A percentile compares a stretch with the other conserved stretches of the same genome.
Evolutionary conservation across 441 rosid genomes (phyloP).

Genomic region (Brassica hybrid): DNA sequence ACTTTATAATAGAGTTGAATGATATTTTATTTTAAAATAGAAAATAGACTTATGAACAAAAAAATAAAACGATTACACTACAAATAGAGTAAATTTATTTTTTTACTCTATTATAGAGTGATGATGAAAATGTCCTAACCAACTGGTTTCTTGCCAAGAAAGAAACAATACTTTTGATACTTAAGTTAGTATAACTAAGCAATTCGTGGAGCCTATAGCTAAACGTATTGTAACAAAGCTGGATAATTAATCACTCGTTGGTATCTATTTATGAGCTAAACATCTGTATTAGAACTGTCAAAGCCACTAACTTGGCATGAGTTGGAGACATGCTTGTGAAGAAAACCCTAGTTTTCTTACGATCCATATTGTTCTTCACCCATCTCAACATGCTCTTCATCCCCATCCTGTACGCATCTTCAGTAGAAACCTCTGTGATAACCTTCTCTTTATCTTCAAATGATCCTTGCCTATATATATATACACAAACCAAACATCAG

Average conservation of each 20-base stretch:
- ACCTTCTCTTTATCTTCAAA: conserved; percentile 73
- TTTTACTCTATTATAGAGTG: no score
- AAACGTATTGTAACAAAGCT: background rate
- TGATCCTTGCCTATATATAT: conserved; percentile 68
- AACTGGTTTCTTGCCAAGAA: conserved; percentile 26
- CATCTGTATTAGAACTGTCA: background rate
- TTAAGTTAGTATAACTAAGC: background rate
- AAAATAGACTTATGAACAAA: no score
- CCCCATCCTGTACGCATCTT: conserved; percentile 83
- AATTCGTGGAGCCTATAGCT: background rate
- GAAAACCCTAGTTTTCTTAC: conserved; percentile 70
- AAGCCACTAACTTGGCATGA: conserved; percentile 65
- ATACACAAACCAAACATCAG: background rate
- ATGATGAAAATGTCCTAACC: no score
- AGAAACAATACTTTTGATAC: background rate
- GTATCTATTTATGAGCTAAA: background rate
- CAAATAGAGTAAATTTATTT: no score
- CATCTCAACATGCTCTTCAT: conserved; percentile 85
- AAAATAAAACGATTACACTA: no score
- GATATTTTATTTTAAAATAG: no score
- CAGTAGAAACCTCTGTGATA: conserved; percentile 59
- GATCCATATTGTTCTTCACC: conserved; percentile 73
- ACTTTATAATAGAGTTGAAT: no score
- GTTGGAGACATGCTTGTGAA: conserved; percentile 94
- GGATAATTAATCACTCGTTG: background rate